Percentiles rank a stretch among this genome's conserved stretches.
Conservation (phyloP, 2,329 filamentous ascomycete species). For the Trichoderma pleuroti region DNA sequence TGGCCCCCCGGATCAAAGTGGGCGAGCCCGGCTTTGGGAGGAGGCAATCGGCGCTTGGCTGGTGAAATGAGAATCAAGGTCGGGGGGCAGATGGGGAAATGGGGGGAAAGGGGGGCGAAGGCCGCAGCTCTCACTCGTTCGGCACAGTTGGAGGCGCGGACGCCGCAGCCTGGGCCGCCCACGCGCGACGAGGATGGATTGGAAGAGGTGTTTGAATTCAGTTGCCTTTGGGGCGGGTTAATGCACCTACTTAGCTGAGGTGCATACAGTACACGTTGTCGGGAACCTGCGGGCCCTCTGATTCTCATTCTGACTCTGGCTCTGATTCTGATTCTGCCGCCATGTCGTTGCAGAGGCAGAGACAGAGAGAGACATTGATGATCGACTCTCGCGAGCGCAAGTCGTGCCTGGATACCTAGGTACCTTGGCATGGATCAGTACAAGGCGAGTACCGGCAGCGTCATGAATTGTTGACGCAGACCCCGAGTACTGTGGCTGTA, state of each 20-base stretch:
- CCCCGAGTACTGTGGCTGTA: conserved; percentile 1
- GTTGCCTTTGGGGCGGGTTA: neutral
- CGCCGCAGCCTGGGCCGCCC: neutral
- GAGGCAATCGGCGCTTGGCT: conserved; percentile 9
- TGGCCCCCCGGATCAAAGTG: conserved; percentile 5
- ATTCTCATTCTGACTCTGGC: neutral
- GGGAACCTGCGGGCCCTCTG: neutral
- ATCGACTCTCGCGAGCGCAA: neutral
- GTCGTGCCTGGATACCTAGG: neutral
- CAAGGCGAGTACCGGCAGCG: neutral
- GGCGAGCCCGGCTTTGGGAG: neutral
- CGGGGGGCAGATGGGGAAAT: neutral
- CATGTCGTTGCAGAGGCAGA: neutral
- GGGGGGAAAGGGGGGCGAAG: conserved; percentile 9
- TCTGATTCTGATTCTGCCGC: neutral
- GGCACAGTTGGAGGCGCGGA: neutral
- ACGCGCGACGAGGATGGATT: neutral
- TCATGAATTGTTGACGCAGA: neutral
- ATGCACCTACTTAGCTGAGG: neutral
- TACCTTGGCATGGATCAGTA: neutral
- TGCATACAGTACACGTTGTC: neutral
- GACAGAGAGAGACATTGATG: neutral
- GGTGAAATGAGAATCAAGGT: neutral
- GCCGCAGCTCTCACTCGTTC: neutral
- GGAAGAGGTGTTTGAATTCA: neutral